Conservation (phyloP, 352 stramenopile species). For the Elongisporangium prolatum region DNA sequence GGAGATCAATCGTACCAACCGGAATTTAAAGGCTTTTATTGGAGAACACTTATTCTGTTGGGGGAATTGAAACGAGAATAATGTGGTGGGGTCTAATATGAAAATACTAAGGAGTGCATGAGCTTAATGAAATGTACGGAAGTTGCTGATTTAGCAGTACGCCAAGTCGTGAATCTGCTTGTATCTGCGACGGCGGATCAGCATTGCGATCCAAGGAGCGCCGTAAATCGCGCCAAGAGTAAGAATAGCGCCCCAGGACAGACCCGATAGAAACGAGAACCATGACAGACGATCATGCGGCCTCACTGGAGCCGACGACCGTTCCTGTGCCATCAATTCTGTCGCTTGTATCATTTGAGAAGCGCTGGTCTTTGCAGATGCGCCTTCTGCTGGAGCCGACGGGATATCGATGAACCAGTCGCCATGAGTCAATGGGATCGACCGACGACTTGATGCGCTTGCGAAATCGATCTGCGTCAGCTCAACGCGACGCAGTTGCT, state of each 20-base stretch:
- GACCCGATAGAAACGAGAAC: background rate
- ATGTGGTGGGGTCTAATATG: too few relatives aligned
- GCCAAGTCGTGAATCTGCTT: background rate
- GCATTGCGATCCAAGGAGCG: background rate
- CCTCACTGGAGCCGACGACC: background rate
- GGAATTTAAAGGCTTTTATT: too few relatives aligned
- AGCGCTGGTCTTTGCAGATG: background rate
- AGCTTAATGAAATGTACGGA: background rate
- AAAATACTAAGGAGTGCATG: too few relatives aligned
- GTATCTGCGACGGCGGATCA: background rate
- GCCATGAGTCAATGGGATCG: conserved; percentile 56
- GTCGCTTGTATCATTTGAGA: background rate
- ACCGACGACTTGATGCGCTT: conserved; percentile 26
- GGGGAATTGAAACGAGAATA: too few relatives aligned
- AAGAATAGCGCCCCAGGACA: background rate
- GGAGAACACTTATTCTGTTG: too few relatives aligned
- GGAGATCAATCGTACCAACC: too few relatives aligned
- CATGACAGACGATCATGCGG: background rate
- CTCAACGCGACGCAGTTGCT: conserved; percentile 52
- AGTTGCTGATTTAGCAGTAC: background rate
- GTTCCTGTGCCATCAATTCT: background rate
- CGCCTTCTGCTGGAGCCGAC: background rate
- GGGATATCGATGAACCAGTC: conserved; percentile 67
- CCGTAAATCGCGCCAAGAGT: background rate
- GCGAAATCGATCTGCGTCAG: conserved; percentile 53